Evolutionary conservation across 345 rosid species (phyloP).

Genomic region (Gynandropsis gynandra): DNA sequence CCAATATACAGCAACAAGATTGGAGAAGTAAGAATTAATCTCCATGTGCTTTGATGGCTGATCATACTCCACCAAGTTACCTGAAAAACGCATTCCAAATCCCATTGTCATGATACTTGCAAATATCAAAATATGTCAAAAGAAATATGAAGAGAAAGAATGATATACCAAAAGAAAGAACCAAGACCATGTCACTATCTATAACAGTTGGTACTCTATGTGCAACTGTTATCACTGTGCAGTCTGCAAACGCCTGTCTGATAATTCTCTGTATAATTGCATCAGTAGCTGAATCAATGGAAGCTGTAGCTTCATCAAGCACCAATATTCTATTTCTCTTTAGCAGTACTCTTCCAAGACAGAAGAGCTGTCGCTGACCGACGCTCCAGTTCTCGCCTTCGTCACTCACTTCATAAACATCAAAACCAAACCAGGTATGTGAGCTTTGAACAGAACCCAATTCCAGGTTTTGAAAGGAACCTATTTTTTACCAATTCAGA

Average conservation of each 20-base stretch:
- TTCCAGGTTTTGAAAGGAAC: not conserved
- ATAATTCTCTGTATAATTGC: slow-evolving; percentile 59
- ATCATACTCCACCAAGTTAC: slow-evolving; percentile 57
- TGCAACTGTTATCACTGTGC: slow-evolving; percentile 68
- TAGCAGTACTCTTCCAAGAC: slow-evolving; percentile 63
- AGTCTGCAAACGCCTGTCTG: slow-evolving; percentile 50
- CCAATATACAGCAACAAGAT: slow-evolving; percentile 77
- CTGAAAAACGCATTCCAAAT: slow-evolving; percentile 22
- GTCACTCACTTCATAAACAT: slow-evolving; percentile 48
- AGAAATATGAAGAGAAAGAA: slow-evolving; percentile 7
- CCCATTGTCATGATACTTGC: not conserved
- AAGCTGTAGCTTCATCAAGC: slow-evolving; percentile 67
- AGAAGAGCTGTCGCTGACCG: slow-evolving; percentile 69
- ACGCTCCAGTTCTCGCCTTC: slow-evolving; percentile 89
- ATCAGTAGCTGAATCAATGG: slow-evolving; percentile 65
- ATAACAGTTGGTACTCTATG: slow-evolving; percentile 71
- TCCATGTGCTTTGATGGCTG: slow-evolving; percentile 61
- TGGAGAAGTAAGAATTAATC: slow-evolving; percentile 58
- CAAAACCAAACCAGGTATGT: slow-evolving; percentile 5
- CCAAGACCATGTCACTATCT: slow-evolving; percentile 83
- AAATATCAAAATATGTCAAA: not conserved
- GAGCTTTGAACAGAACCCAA: not conserved
- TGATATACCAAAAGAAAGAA: slow-evolving; percentile 54
- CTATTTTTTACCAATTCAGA: not conserved
- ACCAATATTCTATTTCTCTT: slow-evolving; percentile 58